Base-by-base conservation (phyloP, 139 green algal genomes). In the Closterium sp. region DNA sequence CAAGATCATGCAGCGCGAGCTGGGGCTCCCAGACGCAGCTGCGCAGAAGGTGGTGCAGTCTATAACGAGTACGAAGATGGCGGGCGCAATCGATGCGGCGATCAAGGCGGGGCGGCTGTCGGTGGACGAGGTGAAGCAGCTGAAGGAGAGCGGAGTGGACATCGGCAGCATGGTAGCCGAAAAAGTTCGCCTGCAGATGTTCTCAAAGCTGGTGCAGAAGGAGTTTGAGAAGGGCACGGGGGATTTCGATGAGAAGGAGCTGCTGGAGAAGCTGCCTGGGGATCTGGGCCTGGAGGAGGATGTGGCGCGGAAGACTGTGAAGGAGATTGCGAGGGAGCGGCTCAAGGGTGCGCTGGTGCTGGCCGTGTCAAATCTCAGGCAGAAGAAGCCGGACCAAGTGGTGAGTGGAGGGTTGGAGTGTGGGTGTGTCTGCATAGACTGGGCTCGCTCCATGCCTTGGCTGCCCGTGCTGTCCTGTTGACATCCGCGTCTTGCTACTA, bases 41-140 rank as follows among this genome's bases (percentile, higher is more conserved):
- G 95, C 96, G 2, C 95, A 98, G 85, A 98, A 98, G 94, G 96
- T 98, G 88, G 96, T 98, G 91, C 95, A 96, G 89, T 94, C 95
- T 31, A 96, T 98, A 55, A 95, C 92, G 16, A 87, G 81, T 55
- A 88, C 87, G 35, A 94, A 90, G n/a, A 94, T 95, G 92, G 86
- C 94, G 38, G 28, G 28, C 19, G 88, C 66, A 4, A 89, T 96
- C 66, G 55, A 94, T 8, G 43, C 32, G n/a, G 88, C 91, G 38
- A 96, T 97, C 92, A 90, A 94, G 2, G 66, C 91, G 34, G 97
- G 97, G 66, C 88, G 88, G 30, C 93, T 98, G 12, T 95, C 83
- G 7, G 81, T 94, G 32, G 89, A 92, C 31, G 91, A 94, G 10
- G 90, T 94, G 30, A 94, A 85, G 30, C 93, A 96, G 88, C 76